Base-by-base conservation (phyloP, 2,329 filamentous ascomycete genomes). In the Fusarium siculi region DNA sequence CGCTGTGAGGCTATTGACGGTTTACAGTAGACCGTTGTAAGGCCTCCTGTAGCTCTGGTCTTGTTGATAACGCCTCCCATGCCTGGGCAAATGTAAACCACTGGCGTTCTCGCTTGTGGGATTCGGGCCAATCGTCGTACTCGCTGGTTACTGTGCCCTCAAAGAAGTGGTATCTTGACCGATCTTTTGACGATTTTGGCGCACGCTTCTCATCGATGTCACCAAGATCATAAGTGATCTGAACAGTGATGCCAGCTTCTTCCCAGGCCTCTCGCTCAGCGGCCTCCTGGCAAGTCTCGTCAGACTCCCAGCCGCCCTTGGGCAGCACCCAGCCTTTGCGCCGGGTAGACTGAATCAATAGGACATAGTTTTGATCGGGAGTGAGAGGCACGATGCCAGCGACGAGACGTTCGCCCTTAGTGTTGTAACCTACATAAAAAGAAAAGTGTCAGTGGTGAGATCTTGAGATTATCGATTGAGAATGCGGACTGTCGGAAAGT, bases 261-360 rank as follows among this genome's bases (percentile, higher is more conserved):
- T 98, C 96, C 96, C 96, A 98, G 69, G 96, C 96, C 83, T 99
- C 96, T 76, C 96, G 87, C 87, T 92, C 84, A 63, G 96, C 96
- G 64, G 96, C 93, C 81, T 96, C 90, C 70, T 93, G 90, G 72
- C 93, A 96, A 70, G 92, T 90, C 84, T 99, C 96, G 83, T 99
- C 96, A 39, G 91, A 92, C 83, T 99, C 96, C 95, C 96, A 99
- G 68, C 96, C 96, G 80, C 96, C 96, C 82, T 99, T 99, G 68
- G 96, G 96, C 66, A 99, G 88, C 47, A 99, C 96, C 96, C 96
- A 99, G 78, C 93, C 94, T 82, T 94, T 94, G 78, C 95, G 92
- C 74, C 94, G 90, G 58, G 93, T 96, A 61, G 95, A 97, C 85
- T 98, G 95, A 78, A 98, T 97, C 76, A 99, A 88, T 76, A 99